Base-by-base conservation (phyloP, 305 asterid genomes). In the Rubia tinctorum region DNA sequence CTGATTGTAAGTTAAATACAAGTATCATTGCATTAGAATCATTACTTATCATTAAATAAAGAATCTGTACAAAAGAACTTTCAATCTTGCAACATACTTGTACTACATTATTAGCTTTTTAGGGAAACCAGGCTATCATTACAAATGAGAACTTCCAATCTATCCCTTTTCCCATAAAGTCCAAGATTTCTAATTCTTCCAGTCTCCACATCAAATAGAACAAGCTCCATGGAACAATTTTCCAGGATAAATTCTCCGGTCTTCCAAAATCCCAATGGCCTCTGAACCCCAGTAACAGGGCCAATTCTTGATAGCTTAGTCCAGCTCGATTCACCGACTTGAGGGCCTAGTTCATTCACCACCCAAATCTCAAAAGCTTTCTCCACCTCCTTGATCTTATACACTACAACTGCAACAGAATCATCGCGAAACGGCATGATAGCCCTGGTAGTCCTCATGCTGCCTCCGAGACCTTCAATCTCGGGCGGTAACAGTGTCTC, bases 221-320 rank as follows among this genome's bases (percentile, higher is more conserved):
- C 79, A 65, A 85, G 71, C 78, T 84, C 86, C 5, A 90, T 78
- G 6, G 18, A 51, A 45, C 73, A 73, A 71, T 78, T 79, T 73
- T 88, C 93, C 42, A 88, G 67, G 22, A 86, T 23, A 7, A 82
- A 8, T 27, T 84, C 83, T 15, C 75, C 44, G 13, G 72, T 62
- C n/a, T 74, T 79, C 86, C 90, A 86, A 27, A 88, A 82, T 44
- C 88, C 90, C 47, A 86, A 75, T 13, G 89, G 89, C 85, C 88
- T 82, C 68, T 85, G 87, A n/a, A 89, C 85, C 44, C 80, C 80
- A 0, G 66, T 55, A 75, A 85, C 67, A 23, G 85, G 93, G 27
- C 93, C 91, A 42, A 89, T 75, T 10, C 81, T 86, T 17, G 64
- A 55, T 43, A 77, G 1, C 80, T 73, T 85, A 8, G 66, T 80